Conservation (phyloP, 2,329 filamentous ascomycete genomes). For the Beauveria scarabaeidicola region DNA sequence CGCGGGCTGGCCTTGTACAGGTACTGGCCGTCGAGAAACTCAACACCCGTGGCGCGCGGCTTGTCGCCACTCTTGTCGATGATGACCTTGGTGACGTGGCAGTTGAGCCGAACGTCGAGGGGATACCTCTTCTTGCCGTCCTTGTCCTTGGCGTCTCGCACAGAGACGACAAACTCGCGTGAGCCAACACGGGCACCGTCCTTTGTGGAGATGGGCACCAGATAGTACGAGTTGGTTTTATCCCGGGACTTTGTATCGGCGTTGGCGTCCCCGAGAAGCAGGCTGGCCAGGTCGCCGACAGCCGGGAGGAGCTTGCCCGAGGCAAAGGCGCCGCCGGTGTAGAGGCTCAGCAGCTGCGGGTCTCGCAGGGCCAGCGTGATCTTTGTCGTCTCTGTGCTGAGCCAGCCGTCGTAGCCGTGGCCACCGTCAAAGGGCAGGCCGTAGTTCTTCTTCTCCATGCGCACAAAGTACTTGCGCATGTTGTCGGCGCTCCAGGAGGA, state of each 20-base stretch:
- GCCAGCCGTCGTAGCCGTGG: constrained; percentile 52
- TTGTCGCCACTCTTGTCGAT: constrained; percentile 30
- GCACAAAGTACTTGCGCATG: constrained; percentile 49
- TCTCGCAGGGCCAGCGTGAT: constrained; percentile 44
- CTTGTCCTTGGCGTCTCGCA: constrained; percentile 37
- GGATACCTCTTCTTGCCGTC: constrained; percentile 46
- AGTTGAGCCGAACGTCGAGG: constrained; percentile 44
- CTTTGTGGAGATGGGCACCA: constrained; percentile 46
- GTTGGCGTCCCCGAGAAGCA: constrained; percentile 43
- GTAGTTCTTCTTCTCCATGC: constrained; percentile 47
- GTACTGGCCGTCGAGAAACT: constrained; percentile 37
- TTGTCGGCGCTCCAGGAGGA: constrained; percentile 43
- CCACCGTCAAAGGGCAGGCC: constrained; percentile 32
- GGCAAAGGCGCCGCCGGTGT: constrained; percentile 42
- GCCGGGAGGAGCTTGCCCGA: constrained; percentile 24
- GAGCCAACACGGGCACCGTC: constrained; percentile 40
- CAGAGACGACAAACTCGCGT: constrained; percentile 44
- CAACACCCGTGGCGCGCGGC: constrained; percentile 39
- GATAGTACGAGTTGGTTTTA: constrained; percentile 37
- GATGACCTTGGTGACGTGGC: constrained; percentile 35
- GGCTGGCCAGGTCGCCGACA: constrained; percentile 29
- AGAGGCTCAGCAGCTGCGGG: constrained; percentile 41
- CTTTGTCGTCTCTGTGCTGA: constrained; percentile 41
- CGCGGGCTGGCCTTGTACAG: constrained; percentile 39
- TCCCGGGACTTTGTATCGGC: constrained; percentile 35